Base-by-base conservation (phyloP, 129 eudicot genomes). In the Tanacetum coccineum region DNA sequence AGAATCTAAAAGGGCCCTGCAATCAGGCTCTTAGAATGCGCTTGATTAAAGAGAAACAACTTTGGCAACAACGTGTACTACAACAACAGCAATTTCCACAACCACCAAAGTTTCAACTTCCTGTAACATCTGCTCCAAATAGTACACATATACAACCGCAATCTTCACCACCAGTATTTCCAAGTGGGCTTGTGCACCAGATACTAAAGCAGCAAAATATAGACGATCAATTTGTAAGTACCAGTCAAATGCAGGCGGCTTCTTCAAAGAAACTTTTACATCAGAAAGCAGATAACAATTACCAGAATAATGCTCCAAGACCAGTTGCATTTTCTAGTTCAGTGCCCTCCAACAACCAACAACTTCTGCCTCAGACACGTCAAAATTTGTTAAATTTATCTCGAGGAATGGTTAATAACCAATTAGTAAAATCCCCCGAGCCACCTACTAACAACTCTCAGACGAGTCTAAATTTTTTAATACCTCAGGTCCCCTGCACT, bases 31-130 rank as follows among this genome's bases (percentile, higher is more conserved):
- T 73, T 78, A 87, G 85, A 50, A 70, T 77, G 30, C 92, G 83
- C 64, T 22, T 87, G 59, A 86, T 83, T 19, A 91, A 82, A 73
- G 95, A 87, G 75, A 78, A 83, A 64, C 90, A 83, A 58, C 61
- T 56, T 56, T 15, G 25, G 61, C 61, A 55, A 55, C 61, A 55
- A 30, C 61, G 26, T 56, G 28, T 3, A 17, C n/a, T 19, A 19
- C 59, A 54, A 54, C 89, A 83, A 22, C 82, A 79, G 52, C 91
- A 66, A 57, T 84, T 83, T 30, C 75, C 84, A 46, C 74, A 58
- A 45, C 28, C 57, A 66, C 96, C 76, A 47, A 50, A 68, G 20
- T 30, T 89, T 59, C 91, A 90, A 55, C 65, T 71, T 57, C 86
- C 91, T 30, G 54, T 75, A 40, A 77, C 96, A 52, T 73, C 96